phyloP scores from a whole-genome alignment of 2,329 filamentous ascomycete species.

The Fusarium sp. region DNA sequence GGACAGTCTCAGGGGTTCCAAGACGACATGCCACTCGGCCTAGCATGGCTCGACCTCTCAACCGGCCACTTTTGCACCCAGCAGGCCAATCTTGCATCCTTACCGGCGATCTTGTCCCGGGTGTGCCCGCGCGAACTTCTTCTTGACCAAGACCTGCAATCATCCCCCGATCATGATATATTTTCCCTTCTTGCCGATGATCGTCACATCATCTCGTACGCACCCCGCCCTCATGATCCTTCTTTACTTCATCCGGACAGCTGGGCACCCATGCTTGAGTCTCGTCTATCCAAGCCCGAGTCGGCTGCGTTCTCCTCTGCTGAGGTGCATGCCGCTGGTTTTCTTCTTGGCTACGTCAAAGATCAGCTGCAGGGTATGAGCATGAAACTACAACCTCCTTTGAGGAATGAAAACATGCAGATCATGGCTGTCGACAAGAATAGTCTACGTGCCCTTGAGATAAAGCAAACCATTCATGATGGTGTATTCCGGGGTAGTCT shows the following conservation, averaged over 20 bases:
- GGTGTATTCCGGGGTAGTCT: constrained; percentile 84
- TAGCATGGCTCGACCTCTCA: constrained; percentile 95
- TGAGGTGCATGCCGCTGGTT: constrained; percentile 82
- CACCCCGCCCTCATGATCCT: constrained; percentile 66
- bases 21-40: constrained; percentile 67
- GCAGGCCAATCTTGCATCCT: constrained; percentile 73
- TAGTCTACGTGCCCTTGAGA: constrained; percentile 88
- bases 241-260: constrained; percentile 66
- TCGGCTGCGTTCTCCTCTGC: constrained; percentile 70
- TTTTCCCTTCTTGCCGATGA: constrained; percentile 80
- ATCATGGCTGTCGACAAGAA: constrained; percentile 94
- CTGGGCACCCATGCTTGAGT: constrained; percentile 85
- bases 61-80: constrained; percentile 96
- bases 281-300: constrained; percentile 69
- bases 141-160: constrained; percentile 73
- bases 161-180: constrained; percentile 71
- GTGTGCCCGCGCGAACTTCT: constrained; percentile 89
- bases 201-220: constrained; percentile 81
- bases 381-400: constrained; percentile 86
- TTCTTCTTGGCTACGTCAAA: constrained; percentile 87
- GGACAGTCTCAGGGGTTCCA: constrained; percentile 35
- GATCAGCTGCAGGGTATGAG: constrained; percentile 81
- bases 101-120: constrained; percentile 85
- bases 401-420: constrained; percentile 78
- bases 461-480: constrained; percentile 87